Evolutionary conservation across 2,329 filamentous ascomycete genomes (phyloP), one percentile per base, ranked within the genome.

Genomic region (Blumeria hordei): DNA sequence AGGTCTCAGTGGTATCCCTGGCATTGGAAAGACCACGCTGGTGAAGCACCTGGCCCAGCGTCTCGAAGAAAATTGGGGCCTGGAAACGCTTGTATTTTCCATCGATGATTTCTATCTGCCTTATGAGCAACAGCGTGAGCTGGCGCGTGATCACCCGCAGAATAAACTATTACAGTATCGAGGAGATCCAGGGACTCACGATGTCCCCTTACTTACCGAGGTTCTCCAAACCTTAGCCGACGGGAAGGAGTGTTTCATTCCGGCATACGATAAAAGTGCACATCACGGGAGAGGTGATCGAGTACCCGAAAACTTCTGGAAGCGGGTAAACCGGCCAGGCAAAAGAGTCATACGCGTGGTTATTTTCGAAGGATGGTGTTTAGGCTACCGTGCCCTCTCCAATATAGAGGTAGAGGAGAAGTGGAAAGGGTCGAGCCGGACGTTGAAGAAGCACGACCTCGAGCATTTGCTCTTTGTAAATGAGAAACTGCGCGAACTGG

Each of bases 1-100:
- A 39, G 90, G 88, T 50, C 75, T 96, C 62, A 94, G 93, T 62
- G 90, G 88, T 58, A 79, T 94, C 33, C 90, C 95, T 69, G 90
- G 90, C 58, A 83, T 85, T 39, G 90, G 90, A 61, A 95, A 96
- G 71, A 93, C 88, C 3, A 93, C 88, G 11, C 75, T 94, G 62
- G 88, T 88, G 39, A 74, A 74, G 39, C 73, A 76, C 4, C 75
- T 94, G 45, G 74, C 71, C 57, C 61, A 67, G 3, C 74, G 70
- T n/a, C 71, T 81, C 45, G 9, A 44, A 8, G 68, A 69, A 36
- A 69, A 70, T 11, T 67, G 78, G 62, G 71, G 68, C 37, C 69
- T 81, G 10, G 69, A 71, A 44, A 76, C 75, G 2, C 68, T 76
- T 47, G 75, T 79, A 8, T 69, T 80, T 61, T 80, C 77, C 55